Percentiles rank a stretch among this genome's conserved stretches.
These are phyloP conservation scores for Cyberlindnera mycetangii DNA, from an alignment of 805 yeast species.

Conservation along the genomic window DNA sequence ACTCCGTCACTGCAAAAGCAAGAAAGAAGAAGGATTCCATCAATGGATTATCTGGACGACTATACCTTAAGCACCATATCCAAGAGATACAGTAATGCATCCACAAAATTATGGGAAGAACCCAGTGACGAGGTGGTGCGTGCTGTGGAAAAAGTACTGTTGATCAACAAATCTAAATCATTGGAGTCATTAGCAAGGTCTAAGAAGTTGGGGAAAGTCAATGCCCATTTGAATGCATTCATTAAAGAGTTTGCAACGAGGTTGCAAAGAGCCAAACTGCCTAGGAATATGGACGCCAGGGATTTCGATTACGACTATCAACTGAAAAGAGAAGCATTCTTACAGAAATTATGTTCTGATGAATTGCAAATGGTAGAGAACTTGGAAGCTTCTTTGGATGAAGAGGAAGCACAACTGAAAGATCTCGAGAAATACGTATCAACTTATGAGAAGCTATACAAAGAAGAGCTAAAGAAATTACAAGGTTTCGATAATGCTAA, in stretches of 20 bases:
- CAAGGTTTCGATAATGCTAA: constrained; percentile 10
- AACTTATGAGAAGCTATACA: constrained; percentile 14
- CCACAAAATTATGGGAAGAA: constrained; percentile 19
- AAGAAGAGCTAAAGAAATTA: constrained; percentile 13
- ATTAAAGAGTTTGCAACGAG: constrained; percentile 12
- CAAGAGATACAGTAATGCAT: constrained; percentile 15
- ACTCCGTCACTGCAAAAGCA: too few relatives aligned
- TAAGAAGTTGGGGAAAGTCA: constrained; percentile 2
- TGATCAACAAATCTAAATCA: constrained; percentile 18
- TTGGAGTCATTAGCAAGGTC: constrained; percentile 12
- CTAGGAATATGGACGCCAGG: constrained; percentile 10
- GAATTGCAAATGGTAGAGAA: constrained; percentile 20
- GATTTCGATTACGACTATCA: constrained; percentile 26
- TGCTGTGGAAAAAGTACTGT: constrained; percentile 13
- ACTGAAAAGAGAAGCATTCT: constrained; percentile 15
- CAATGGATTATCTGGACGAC: constrained; percentile 13
- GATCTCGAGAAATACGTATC: constrained; percentile 12
- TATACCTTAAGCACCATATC: constrained; percentile 17
- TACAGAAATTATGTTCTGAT: constrained; percentile 18
- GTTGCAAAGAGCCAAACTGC: constrained; percentile 16
- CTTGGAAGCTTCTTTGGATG: constrained; percentile 11
- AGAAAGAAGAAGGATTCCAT: not conserved
- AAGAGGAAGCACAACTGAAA: constrained; percentile 13
- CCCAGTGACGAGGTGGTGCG: constrained; percentile 13
- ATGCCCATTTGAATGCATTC: constrained; percentile 11